phyloP scores from a whole-genome alignment of 2,329 filamentous ascomycete species.

The Colletotrichum musicola region DNA sequence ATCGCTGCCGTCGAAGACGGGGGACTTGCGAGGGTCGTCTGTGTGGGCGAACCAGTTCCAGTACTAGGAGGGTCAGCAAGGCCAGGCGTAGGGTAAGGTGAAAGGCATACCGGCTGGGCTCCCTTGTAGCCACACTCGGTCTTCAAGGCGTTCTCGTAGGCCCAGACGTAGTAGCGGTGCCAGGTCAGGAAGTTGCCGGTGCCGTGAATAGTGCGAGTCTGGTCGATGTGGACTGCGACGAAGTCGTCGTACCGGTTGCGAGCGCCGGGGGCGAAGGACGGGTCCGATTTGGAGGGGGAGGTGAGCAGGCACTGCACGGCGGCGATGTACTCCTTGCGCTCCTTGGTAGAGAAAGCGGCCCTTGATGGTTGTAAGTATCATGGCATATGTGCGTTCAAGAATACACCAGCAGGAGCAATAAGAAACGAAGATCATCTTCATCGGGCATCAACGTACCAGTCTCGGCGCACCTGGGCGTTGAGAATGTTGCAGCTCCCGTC shows the following conservation, averaged over 20 bases:
- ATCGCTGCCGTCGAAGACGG: conserved; percentile 55
- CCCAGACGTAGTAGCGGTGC: conserved; percentile 38
- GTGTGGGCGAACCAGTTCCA: conserved; percentile 53
- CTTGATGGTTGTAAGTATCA: conserved; percentile 24
- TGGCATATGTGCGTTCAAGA: not conserved
- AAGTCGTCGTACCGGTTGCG: conserved; percentile 40
- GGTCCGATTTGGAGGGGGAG: conserved; percentile 24
- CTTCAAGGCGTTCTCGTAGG: conserved; percentile 37
- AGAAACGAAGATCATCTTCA: not conserved
- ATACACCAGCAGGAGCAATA: not conserved
- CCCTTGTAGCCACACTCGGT: conserved; percentile 40
- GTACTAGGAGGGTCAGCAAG: conserved; percentile 41
- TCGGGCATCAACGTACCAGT: conserved; percentile 12
- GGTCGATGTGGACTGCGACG: conserved; percentile 39
- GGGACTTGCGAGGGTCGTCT: conserved; percentile 46
- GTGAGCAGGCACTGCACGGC: conserved; percentile 38
- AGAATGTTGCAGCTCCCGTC: conserved; percentile 15
- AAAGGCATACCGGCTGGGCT: conserved; percentile 28
- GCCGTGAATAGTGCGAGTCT: conserved; percentile 35
- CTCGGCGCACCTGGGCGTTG: conserved; percentile 20
- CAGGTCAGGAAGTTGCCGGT: conserved; percentile 35
- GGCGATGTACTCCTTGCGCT: conserved; percentile 39
- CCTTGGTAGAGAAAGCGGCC: conserved; percentile 41
- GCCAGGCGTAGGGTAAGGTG: not conserved
- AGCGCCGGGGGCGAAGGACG: conserved; percentile 27